phyloP scores from a whole-genome alignment of 2,329 filamentous ascomycete genomes.

The Pseudonectria buxi region DNA sequence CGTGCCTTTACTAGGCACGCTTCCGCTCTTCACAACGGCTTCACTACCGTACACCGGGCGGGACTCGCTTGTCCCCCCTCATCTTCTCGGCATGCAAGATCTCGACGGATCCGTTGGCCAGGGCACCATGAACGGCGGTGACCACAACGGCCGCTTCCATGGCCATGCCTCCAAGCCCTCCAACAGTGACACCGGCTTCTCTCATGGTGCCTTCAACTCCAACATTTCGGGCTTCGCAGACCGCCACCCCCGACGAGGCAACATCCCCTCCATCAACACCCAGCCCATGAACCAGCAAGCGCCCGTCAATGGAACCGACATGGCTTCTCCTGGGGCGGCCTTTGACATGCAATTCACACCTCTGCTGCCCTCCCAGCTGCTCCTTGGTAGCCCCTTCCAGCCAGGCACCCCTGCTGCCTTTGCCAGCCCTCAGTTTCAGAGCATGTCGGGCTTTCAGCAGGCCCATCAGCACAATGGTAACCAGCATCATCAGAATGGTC shows the following conservation, averaged over 20 bases:
- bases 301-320: slow-evolving; percentile 56
- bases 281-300: slow-evolving; percentile 49
- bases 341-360: slow-evolving; percentile 99
- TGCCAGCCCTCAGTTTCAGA: slow-evolving; percentile 86
- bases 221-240: slow-evolving; percentile 82
- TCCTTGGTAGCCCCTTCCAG: slow-evolving; percentile 94
- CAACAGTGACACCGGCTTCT: slow-evolving; percentile 81
- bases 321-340: slow-evolving; percentile 79
- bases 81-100: slow-evolving; percentile 88
- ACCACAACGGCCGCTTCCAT: slow-evolving; percentile 55
- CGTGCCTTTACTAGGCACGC: slow-evolving; percentile 40
- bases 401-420: slow-evolving; percentile 88
- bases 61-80: slow-evolving; percentile 83
- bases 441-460: slow-evolving; percentile 68
- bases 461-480: slow-evolving; percentile 45
- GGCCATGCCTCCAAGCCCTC: slow-evolving; percentile 74
- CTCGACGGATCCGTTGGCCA: slow-evolving; percentile 57
- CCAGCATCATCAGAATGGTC: slow-evolving; percentile 52
- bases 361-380: slow-evolving; percentile 84
- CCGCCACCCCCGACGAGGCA: slow-evolving; percentile 74
- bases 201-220: slow-evolving; percentile 83
- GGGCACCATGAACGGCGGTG: slow-evolving; percentile 27
- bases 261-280: slow-evolving; percentile 91
- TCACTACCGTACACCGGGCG: slow-evolving; percentile 68
- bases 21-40: slow-evolving; percentile 67